These are phyloP conservation scores for Salicornia ramosissima DNA, from an alignment of 148 eudicot genomes.

Conservation along the genomic window DNA sequence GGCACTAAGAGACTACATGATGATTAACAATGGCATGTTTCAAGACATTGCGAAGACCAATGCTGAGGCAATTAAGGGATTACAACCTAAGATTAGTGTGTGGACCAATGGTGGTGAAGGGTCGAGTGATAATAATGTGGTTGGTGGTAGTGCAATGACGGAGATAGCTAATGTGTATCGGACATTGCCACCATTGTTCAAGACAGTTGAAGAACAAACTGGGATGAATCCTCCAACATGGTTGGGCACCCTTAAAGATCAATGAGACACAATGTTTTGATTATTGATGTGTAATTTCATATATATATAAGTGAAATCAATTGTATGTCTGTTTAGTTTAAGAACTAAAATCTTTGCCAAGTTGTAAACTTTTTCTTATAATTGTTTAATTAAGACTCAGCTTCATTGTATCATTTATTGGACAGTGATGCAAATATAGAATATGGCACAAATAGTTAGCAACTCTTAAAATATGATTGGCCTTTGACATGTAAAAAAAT, in stretches of 20 bases:
- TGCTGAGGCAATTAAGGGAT: slow-evolving; percentile 11
- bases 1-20: slow-evolving; percentile 23
- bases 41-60: slow-evolving; percentile 10
- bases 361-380: not conserved
- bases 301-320: too few relatives aligned
- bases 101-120: slow-evolving; percentile 20
- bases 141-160: slow-evolving; percentile 19
- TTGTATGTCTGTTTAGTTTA: not conserved
- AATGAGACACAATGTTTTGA: not conserved
- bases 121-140: not conserved
- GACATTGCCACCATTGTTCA: slow-evolving; percentile 25
- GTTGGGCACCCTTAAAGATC: slow-evolving; percentile 26
- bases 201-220: slow-evolving; percentile 37
- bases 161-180: slow-evolving; percentile 27
- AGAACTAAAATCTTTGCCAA: not conserved
- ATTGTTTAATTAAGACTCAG: not conserved
- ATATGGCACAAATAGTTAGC: too few relatives aligned
- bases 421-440: too few relatives aligned
- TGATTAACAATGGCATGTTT: slow-evolving; percentile 5
- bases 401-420: too few relatives aligned
- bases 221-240: slow-evolving; percentile 36
- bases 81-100: slow-evolving; percentile 34
- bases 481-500: too few relatives aligned
- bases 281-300: not conserved
- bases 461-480: too few relatives aligned